Conservation (phyloP, 1,139 yeast species). For the Sugiyamaella pinicola region DNA sequence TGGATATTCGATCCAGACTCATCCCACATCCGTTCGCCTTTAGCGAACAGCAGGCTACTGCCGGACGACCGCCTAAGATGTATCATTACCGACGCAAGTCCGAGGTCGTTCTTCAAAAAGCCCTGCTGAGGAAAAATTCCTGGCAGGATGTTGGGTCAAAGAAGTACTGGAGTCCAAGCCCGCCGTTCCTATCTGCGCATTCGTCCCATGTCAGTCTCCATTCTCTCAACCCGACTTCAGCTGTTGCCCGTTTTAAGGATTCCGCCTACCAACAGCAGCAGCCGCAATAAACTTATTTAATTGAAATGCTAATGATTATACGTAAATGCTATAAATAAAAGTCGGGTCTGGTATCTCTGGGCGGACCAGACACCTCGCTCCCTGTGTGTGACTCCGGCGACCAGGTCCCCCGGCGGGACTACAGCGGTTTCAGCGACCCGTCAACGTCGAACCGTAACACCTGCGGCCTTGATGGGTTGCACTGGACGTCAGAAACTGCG, state of each 20-base stretch:
- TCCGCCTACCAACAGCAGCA: constrained; percentile 6
- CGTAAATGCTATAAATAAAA: constrained; percentile 1
- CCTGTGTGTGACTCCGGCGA: no score
- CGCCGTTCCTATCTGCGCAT: constrained; percentile 24
- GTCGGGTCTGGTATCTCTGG: not conserved
- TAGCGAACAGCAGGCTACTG: constrained; percentile 15
- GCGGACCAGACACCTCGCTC: not conserved
- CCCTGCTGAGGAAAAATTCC: constrained; percentile 22
- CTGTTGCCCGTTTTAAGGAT: constrained; percentile 21
- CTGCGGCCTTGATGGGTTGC: not conserved
- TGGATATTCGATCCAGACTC: constrained; percentile 64
- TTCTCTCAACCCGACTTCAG: constrained; percentile 21
- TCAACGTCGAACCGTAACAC: constrained; percentile 9
- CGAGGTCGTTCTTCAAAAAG: constrained; percentile 21
- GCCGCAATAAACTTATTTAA: not conserved
- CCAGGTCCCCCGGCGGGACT: not conserved
- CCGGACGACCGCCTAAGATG: constrained; percentile 16
- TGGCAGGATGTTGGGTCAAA: constrained; percentile 23
- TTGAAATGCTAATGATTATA: constrained; percentile 9
- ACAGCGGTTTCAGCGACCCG: constrained; percentile 2
- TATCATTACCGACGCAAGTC: constrained; percentile 25
- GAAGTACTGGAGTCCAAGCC: constrained; percentile 26
- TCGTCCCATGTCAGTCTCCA: constrained; percentile 25
- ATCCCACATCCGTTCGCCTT: constrained; percentile 41
- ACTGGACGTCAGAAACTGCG: not conserved